Evolutionary conservation across 768 basidiomycete species (phyloP), one percentile per base, ranked within the genome.

Genomic region (Russula vinacea): DNA sequence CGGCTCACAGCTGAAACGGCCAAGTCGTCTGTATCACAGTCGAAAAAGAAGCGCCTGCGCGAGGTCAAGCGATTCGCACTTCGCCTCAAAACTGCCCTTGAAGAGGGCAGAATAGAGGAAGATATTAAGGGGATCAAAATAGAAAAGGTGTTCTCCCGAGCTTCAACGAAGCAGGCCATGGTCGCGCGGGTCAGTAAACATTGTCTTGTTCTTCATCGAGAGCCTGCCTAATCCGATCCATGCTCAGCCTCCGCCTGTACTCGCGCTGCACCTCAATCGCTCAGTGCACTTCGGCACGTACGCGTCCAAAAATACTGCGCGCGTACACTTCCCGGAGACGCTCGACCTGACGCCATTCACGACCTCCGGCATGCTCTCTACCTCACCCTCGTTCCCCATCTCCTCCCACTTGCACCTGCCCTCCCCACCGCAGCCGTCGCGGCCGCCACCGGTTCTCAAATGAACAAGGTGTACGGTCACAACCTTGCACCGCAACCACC

Each of bases 101-200:
- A 88, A 2, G 83, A 90, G 66, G 87, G 87, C 1, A 78, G 90
- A 32, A 86, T 94, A 19, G 91, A 95, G 74, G 89, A 93, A 62
- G 90, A 94, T 58, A 74, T 94, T 57, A 87, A 87, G 68, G 92
- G 89, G 32, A 79, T 95, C 61, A 84, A 84, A 69, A 77, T 95
- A 68, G 92, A 94, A 75, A 87, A 85, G 71, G 86, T 90, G 1
- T 75, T 84, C 52, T 88, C 89, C 68, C 79, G 80, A 58, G 84
- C 86, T 22, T 92, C 89, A 7, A 93, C 90, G 22, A 94, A 93
- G 74, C 91, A 92, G 73, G 87, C 89, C n/a, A 93, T 95, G 88
- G 82, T 94, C 65, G 94, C 93, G 33, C 79, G 94, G 73, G 92
- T 91, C 73, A 70, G 88, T 78, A 24, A n/a, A 29, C 40, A 10